phyloP scores from a whole-genome alignment of 1,284 basidiomycete genomes.

The Pseudozyma pruni region DNA sequence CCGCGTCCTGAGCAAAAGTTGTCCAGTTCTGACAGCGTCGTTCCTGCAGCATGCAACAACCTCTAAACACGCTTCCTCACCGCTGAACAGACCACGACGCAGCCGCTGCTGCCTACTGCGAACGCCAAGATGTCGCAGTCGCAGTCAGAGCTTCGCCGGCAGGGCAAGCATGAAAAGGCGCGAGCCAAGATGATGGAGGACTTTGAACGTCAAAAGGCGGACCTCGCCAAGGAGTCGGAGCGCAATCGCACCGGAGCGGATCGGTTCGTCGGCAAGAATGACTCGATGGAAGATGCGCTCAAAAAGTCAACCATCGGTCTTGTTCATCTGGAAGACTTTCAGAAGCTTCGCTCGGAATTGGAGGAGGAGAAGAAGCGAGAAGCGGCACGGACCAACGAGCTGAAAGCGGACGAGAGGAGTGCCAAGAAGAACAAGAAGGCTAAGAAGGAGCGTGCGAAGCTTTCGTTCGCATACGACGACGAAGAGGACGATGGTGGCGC shows the following conservation, averaged over 20 bases:
- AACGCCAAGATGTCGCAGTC: slow-evolving; percentile 47
- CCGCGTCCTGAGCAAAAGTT: no score
- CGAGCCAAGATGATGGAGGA: slow-evolving; percentile 73
- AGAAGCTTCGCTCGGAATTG: slow-evolving; percentile 79
- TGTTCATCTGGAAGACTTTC: slow-evolving; percentile 89
- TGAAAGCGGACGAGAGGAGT: slow-evolving; percentile 30
- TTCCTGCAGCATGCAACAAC: no score
- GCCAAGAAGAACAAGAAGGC: slow-evolving; percentile 77
- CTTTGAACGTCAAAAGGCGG: slow-evolving; percentile 87
- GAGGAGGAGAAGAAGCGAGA: slow-evolving; percentile 92
- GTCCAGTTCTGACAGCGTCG: no score
- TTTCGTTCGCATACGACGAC: slow-evolving; percentile 79
- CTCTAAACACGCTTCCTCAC: no score
- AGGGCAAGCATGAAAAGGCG: slow-evolving; percentile 56
- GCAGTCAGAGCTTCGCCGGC: slow-evolving; percentile 47
- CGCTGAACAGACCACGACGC: no score
- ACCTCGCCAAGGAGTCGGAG: slow-evolving; percentile 72
- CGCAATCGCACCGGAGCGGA: slow-evolving; percentile 70
- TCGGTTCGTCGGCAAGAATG: slow-evolving; percentile 92
- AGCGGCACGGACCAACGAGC: slow-evolving; percentile 74
- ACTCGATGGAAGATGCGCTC: slow-evolving; percentile 91
- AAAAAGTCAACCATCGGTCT: slow-evolving; percentile 94
- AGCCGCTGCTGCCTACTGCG: no score
- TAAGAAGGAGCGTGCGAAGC: slow-evolving; percentile 85
- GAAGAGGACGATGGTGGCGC: slow-evolving; percentile 47